Evolutionary conservation across 169 alveolate species (phyloP).

Genomic region (Toxoplasma gondii): DNA sequence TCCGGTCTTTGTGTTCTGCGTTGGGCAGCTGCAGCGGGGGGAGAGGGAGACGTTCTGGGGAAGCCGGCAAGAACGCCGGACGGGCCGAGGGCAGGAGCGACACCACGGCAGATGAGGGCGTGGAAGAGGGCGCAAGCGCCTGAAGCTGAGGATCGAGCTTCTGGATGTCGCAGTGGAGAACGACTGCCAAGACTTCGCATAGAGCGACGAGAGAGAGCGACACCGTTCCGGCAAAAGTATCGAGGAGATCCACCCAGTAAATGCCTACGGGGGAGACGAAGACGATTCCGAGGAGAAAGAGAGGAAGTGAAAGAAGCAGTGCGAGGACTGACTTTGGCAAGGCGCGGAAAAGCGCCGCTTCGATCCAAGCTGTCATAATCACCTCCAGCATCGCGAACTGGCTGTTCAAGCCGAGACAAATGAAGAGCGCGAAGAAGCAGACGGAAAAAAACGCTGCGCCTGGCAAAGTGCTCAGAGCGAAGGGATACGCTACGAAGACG

Average conservation of each 20-base stretch:
- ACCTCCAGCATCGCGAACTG: slow-evolving; percentile 24
- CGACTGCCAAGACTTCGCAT: slow-evolving; percentile 20
- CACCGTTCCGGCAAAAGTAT: neutral
- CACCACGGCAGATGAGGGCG: neutral
- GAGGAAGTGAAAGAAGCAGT: neutral
- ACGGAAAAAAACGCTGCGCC: neutral
- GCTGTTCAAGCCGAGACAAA: neutral
- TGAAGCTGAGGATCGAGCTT: neutral
- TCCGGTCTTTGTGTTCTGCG: too few species aligned
- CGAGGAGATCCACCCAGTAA: slow-evolving; percentile 29
- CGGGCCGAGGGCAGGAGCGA: neutral
- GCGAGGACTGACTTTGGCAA: neutral
- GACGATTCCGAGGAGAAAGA: slow-evolving; percentile 13
- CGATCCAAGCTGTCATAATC: slow-evolving; percentile 6
- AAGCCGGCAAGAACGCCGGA: neutral
- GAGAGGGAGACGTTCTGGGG: neutral
- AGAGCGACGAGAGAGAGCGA: slow-evolving; percentile 16
- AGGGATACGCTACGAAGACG: slow-evolving; percentile 8
- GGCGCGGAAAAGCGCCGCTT: neutral
- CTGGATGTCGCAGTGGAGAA: neutral
- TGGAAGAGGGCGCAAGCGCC: neutral
- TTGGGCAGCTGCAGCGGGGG: neutral
- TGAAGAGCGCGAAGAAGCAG: neutral
- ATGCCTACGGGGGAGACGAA: neutral
- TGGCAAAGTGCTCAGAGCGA: neutral